phyloP scores from a whole-genome alignment of 176 grass and related monocot genomes.

The Phyllostachys edulis region DNA sequence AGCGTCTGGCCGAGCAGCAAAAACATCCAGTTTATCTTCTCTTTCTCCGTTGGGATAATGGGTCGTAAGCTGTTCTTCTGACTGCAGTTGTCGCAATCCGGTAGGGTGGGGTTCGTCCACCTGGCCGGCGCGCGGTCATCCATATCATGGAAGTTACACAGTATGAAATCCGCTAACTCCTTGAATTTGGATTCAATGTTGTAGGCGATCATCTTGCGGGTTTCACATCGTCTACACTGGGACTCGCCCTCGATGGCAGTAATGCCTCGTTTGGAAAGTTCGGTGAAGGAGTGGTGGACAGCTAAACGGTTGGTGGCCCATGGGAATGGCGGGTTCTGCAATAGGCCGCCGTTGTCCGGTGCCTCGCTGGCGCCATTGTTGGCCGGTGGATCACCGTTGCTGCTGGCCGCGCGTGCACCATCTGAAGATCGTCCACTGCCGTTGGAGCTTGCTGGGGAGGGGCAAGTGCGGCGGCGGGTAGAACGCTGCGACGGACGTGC shows the following conservation, averaged over 20 bases:
- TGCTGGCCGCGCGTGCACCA: background rate
- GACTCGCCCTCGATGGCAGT: conserved; percentile 27
- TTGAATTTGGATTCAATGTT: conserved; percentile 29
- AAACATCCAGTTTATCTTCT: conserved; percentile 70
- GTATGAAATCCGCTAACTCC: conserved; percentile 30
- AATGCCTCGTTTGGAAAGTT: conserved; percentile 24
- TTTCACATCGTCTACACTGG: conserved; percentile 42
- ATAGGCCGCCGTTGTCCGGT: too few species aligned
- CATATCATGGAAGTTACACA: conserved; percentile 13
- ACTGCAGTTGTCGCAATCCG: conserved; percentile 39
- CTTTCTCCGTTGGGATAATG: conserved; percentile 42
- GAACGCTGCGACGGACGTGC: background rate
- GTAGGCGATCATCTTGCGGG: background rate
- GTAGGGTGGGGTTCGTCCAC: conserved; percentile 25
- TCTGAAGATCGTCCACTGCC: background rate
- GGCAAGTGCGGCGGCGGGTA: background rate
- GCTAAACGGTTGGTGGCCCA: conserved; percentile 41
- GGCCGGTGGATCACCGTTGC: too few species aligned
- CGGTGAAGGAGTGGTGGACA: background rate
- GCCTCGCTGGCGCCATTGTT: too few species aligned
- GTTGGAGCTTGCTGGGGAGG: background rate
- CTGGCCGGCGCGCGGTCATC: conserved; percentile 33
- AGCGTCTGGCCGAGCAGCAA: conserved; percentile 49
- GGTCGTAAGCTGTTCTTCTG: conserved; percentile 25
- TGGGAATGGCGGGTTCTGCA: background rate